These are phyloP conservation scores for Rhodomyrtus psidioides DNA, from an alignment of 441 rosid species.

Conservation along the genomic window DNA sequence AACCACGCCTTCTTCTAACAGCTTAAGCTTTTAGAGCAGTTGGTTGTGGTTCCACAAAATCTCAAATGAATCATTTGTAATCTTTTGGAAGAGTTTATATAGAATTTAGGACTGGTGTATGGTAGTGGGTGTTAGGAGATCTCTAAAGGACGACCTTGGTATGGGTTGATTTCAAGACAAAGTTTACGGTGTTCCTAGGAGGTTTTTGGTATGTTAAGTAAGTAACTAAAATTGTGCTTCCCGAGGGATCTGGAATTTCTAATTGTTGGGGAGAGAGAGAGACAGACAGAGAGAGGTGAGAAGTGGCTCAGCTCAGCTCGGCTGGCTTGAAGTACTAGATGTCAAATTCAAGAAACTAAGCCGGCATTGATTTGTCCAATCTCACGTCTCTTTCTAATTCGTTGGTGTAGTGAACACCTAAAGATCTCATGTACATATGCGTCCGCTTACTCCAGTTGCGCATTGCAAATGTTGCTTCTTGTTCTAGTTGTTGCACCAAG, in stretches of 20 bases:
- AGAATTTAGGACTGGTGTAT: background rate
- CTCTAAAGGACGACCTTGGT: background rate
- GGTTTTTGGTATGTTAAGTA: background rate
- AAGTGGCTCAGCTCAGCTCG: background rate
- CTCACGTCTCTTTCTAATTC: background rate
- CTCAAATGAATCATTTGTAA: too few relatives aligned
- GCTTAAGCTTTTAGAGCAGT: too few relatives aligned
- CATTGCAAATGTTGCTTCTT: background rate
- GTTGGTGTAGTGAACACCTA: background rate
- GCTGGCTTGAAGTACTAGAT: background rate
- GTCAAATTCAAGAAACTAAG: background rate
- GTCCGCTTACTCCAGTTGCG: background rate
- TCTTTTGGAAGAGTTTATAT: background rate
- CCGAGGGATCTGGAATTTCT: background rate
- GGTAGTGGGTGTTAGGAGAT: background rate
- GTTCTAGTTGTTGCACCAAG: background rate
- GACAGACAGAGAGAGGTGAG: background rate
- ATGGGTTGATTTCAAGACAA: background rate
- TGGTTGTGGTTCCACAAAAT: too few relatives aligned
- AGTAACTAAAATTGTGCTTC: background rate
- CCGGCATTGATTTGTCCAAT: background rate
- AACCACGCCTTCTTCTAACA: too few relatives aligned
- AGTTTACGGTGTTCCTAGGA: background rate
- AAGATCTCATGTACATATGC: background rate
- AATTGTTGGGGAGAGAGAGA: fast-evolving